Conservation (phyloP, 2,329 filamentous ascomycete genomes). For the Colletotrichum sp. region DNA sequence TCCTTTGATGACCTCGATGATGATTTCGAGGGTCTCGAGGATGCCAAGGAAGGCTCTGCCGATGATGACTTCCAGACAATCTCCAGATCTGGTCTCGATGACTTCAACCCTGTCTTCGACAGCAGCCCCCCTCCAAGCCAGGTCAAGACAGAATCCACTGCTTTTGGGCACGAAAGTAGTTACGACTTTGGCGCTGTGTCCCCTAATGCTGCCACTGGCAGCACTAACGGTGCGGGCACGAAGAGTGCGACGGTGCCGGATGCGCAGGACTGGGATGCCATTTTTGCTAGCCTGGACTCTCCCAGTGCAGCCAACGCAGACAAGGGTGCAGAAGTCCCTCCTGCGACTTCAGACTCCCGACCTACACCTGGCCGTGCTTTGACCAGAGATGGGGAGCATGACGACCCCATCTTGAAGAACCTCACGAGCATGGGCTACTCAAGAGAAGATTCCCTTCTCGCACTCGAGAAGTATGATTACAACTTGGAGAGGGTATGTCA, state of each 20-base stretch:
- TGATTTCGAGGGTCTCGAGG: conserved; percentile 82
- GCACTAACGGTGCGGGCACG: conserved; percentile 41
- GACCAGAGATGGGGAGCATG: conserved; percentile 77
- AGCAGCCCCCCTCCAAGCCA: conserved; percentile 64
- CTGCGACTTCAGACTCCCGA: conserved; percentile 24
- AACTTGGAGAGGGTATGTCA: conserved; percentile 86
- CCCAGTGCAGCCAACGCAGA: conserved; percentile 33
- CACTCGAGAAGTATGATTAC: conserved; percentile 94
- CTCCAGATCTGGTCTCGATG: conserved; percentile 72
- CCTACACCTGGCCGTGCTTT: conserved; percentile 65
- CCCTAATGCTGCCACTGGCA: conserved; percentile 33
- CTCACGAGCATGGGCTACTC: conserved; percentile 89
- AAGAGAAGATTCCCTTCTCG: conserved; percentile 73
- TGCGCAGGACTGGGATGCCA: conserved; percentile 89
- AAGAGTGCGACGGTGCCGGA: conserved; percentile 43
- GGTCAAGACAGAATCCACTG: conserved; percentile 57
- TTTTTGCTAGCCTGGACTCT: conserved; percentile 82
- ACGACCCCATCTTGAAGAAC: conserved; percentile 90
- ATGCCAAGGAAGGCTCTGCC: conserved; percentile 80
- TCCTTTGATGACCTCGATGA: conserved; percentile 79
- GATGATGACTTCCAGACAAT: conserved; percentile 83
- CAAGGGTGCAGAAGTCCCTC: conserved; percentile 7
- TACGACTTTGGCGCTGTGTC: conserved; percentile 62
- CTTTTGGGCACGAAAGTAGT: conserved; percentile 60
- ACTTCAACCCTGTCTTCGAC: conserved; percentile 85